Conservation (phyloP, 2,329 filamentous ascomycete genomes). For the Camillea tinctor region DNA sequence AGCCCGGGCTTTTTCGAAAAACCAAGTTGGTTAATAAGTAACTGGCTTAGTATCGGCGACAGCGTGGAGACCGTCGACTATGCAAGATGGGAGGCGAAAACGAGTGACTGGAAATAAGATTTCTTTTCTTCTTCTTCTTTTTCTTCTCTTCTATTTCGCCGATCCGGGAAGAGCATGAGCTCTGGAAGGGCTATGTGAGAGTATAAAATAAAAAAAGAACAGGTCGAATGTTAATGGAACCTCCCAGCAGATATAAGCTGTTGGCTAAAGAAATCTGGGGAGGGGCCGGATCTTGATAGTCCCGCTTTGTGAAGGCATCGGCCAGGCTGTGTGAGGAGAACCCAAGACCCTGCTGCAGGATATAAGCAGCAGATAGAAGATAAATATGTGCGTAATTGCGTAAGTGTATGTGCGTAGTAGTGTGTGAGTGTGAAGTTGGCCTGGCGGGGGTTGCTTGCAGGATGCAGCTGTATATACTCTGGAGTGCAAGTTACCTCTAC, state of each 20-base stretch:
- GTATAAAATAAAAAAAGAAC: neutral
- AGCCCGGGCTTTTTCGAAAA: neutral
- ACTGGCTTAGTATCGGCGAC: neutral
- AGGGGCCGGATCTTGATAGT: slow-evolving; percentile 22
- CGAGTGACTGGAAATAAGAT: neutral
- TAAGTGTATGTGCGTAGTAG: neutral
- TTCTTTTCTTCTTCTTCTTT: too few species aligned
- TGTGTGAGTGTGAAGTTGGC: slow-evolving; percentile 2
- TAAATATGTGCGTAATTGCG: neutral
- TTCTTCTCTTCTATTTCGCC: too few species aligned
- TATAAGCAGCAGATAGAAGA: slow-evolving; percentile 11
- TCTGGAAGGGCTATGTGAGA: neutral
- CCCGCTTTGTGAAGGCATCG: slow-evolving; percentile 13
- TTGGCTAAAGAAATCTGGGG: neutral
- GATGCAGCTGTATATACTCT: slow-evolving; percentile 8
- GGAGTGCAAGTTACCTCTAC: neutral
- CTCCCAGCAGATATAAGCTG: neutral
- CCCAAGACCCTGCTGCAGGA: slow-evolving; percentile 18
- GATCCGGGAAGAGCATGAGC: neutral
- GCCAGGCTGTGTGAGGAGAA: slow-evolving; percentile 2
- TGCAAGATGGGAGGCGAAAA: neutral
- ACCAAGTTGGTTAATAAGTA: neutral
- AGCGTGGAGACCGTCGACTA: neutral
- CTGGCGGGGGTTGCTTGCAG: neutral
- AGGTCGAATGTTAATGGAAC: too few species aligned